Conservation (phyloP, 345 rosid species). For the Trapa incisa region DNA sequence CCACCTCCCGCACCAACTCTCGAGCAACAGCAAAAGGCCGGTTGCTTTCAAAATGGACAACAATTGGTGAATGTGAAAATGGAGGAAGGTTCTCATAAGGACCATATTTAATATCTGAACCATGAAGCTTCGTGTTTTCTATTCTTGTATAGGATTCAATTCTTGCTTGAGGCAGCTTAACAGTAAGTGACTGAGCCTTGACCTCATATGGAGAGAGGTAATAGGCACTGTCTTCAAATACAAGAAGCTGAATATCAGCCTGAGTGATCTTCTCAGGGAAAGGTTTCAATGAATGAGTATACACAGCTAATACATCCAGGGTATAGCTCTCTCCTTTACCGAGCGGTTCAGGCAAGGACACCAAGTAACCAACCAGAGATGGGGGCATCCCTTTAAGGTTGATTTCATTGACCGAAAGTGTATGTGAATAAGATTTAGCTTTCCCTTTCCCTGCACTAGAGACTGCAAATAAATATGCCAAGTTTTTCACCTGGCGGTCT, state of each 20-base stretch:
- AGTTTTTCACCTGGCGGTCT: conserved; percentile 47
- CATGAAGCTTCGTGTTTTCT: conserved; percentile 53
- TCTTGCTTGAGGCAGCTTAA: conserved; percentile 61
- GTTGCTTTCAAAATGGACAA: conserved; percentile 76
- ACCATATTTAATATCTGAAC: conserved; percentile 82
- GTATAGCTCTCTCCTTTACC: conserved; percentile 47
- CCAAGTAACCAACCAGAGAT: conserved; percentile 42
- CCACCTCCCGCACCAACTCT: conserved; percentile 76
- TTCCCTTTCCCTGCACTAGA: conserved; percentile 63
- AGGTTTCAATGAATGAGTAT: conserved; percentile 48
- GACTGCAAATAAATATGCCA: conserved; percentile 54
- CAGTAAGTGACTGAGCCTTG: conserved; percentile 55
- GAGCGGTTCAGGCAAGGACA: conserved; percentile 47
- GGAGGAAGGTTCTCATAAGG: conserved; percentile 62
- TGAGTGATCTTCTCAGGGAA: conserved; percentile 84
- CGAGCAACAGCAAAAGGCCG: conserved; percentile 69
- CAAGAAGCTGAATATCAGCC: conserved; percentile 75
- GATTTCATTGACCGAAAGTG: conserved; percentile 35
- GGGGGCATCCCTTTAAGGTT: conserved; percentile 46
- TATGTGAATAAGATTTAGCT: conserved; percentile 25
- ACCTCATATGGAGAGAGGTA: conserved; percentile 69
- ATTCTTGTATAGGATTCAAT: conserved; percentile 69
- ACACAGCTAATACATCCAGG: conserved; percentile 50
- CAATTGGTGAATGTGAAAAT: conserved; percentile 57
- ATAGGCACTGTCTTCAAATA: conserved; percentile 67